Evolutionary conservation across 2,329 filamentous ascomycete genomes (phyloP), one percentile per base, ranked within the genome.

Genomic region (Ophiostoma australiae): DNA sequence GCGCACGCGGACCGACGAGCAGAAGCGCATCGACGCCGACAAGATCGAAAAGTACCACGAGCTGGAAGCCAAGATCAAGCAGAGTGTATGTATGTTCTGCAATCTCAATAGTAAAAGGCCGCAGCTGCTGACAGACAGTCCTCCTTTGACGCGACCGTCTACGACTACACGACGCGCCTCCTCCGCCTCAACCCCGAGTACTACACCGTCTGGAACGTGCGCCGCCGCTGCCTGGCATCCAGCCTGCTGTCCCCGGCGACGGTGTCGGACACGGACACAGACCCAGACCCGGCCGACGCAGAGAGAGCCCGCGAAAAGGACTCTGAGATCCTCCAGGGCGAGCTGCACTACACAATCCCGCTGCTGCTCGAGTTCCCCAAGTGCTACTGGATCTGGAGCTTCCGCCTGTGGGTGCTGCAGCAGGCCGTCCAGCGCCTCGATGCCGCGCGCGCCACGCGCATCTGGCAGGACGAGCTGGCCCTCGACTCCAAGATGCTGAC

Each of bases 371-470:
- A 93, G 75, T 94, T 89, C 75, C 95, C 95, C 7, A 99, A 99
- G 80, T 98, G 95, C 84, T 99, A 99, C 82, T 98, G 95, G 94
- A 94, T 99, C 77, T 99, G 95, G 95, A 97, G 97, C 76, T 94
- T 97, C 80, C 90, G 95, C 37, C 81, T 90, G 66, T 99, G 95
- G 94, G 83, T 94, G 3, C 83, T 99, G 17, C 83, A 90, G 70
- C 87, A 92, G 78, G 89, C 89, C 44, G 91, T 90, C 67, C 78
- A 84, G 15, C 83, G 89, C 23, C 83, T 97, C 11, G 85, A 88
- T 1, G 73, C 80, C 0, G 71, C 82, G 0, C 77, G 82, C 20
- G 87, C 92, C 1, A 84, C 86, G 31, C 80, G 84, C 55, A 83
- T 97, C 68, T 99, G 95, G 95, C 84, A 90, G 76, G 89, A 90